Conservation (phyloP, 2,329 filamentous ascomycete genomes). For the Paracorniculantispora psalliotae region DNA sequence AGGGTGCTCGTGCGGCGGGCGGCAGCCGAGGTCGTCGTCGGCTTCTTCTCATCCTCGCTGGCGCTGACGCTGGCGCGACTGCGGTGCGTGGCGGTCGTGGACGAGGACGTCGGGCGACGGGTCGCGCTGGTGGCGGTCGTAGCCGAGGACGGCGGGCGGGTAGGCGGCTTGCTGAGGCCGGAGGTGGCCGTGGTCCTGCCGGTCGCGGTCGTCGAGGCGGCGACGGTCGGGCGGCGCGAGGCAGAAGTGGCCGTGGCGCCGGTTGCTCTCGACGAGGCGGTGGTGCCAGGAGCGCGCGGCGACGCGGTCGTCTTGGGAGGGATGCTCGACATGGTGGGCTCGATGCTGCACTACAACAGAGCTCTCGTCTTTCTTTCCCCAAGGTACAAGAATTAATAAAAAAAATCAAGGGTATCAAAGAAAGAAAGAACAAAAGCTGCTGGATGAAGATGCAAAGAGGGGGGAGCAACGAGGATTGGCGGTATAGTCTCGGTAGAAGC, state of each 20-base stretch:
- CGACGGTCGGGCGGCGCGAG: slow-evolving; percentile 29
- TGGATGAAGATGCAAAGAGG: slow-evolving; percentile 11
- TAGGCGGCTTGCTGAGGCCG: slow-evolving; percentile 44
- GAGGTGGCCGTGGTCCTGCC: slow-evolving; percentile 29
- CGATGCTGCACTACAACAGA: slow-evolving; percentile 2
- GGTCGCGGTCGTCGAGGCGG: slow-evolving; percentile 25
- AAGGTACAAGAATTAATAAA: background rate
- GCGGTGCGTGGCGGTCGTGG: slow-evolving; percentile 38
- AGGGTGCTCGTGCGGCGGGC: slow-evolving; percentile 40
- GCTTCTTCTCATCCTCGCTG: slow-evolving; percentile 47
- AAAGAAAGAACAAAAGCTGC: background rate
- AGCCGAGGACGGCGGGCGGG: slow-evolving; percentile 36
- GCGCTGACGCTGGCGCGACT: slow-evolving; percentile 44
- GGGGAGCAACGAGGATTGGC: slow-evolving; percentile 6
- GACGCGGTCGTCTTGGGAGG: slow-evolving; percentile 32
- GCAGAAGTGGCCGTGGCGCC: slow-evolving; percentile 20
- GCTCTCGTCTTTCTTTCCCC: background rate
- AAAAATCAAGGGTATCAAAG: slow-evolving; percentile 10
- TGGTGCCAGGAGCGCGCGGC: slow-evolving; percentile 24
- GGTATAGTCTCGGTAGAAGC: background rate
- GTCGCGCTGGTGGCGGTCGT: slow-evolving; percentile 31
- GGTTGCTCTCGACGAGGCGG: slow-evolving; percentile 22
- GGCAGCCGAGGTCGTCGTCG: slow-evolving; percentile 29
- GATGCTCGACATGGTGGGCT: slow-evolving; percentile 13
- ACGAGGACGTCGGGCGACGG: slow-evolving; percentile 28